Evolutionary conservation across 805 yeast genomes (phyloP).

Genomic region (Starmerella stigmatis): DNA sequence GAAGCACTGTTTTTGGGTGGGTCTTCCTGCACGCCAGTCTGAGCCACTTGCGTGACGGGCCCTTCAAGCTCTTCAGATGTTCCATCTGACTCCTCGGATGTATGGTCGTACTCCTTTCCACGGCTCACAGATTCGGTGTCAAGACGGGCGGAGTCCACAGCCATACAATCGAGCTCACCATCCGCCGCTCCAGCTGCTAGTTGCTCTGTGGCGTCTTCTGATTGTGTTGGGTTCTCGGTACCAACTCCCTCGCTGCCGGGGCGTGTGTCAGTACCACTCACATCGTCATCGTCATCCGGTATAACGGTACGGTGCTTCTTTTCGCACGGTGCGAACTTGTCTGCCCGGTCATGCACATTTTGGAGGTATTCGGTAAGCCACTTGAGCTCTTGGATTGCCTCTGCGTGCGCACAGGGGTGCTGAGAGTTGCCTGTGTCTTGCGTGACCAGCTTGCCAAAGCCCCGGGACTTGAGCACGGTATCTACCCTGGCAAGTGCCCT

Average conservation of each 20-base stretch:
- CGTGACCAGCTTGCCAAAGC: slow-evolving; percentile 1
- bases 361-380: slow-evolving; percentile 12
- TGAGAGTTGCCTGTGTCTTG: not conserved
- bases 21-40: not conserved
- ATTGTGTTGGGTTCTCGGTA: too few relatives aligned
- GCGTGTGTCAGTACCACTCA: not conserved
- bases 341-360: slow-evolving; percentile 7
- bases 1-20: too few relatives aligned
- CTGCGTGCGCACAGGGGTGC: slow-evolving; percentile 3
- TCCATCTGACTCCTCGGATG: slow-evolving; percentile 3
- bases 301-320: not conserved
- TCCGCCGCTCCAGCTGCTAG: too few relatives aligned
- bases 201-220: too few relatives aligned
- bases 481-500: slow-evolving; percentile 7
- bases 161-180: too few relatives aligned
- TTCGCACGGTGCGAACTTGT: not conserved
- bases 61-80: not conserved
- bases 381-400: slow-evolving; percentile 13
- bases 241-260: too few relatives aligned
- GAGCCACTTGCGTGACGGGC: not conserved
- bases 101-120: not conserved
- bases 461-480: not conserved
- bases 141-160: too few relatives aligned
- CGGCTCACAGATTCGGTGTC: not conserved
- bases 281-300: slow-evolving; percentile 1